phyloP scores from a whole-genome alignment of 768 basidiomycete genomes.

The Phlegmacium glaucopus region DNA sequence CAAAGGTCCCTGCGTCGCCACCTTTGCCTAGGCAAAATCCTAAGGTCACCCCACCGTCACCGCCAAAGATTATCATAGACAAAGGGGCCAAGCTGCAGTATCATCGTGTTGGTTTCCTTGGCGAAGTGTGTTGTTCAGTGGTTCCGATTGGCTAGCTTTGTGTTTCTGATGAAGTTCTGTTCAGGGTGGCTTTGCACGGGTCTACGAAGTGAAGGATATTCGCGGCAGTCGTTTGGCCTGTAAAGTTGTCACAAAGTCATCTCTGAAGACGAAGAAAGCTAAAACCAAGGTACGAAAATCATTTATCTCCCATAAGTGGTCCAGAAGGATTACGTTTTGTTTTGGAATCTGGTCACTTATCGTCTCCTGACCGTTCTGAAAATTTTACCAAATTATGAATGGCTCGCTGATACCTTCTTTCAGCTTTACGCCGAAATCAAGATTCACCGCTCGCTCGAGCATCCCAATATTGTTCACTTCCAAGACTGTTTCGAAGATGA shows the following conservation, averaged over 20 bases:
- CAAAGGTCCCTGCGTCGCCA: slow-evolving; percentile 49
- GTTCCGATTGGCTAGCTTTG: slow-evolving; percentile 21
- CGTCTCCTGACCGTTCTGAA: no score
- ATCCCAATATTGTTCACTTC: slow-evolving; percentile 92
- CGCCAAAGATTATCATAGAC: slow-evolving; percentile 73
- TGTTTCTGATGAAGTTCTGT: not conserved
- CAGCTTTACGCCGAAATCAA: slow-evolving; percentile 99
- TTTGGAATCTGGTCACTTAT: no score
- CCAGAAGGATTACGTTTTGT: not conserved
- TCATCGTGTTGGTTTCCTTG: slow-evolving; percentile 77
- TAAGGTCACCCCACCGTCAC: slow-evolving; percentile 78
- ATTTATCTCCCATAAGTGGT: not conserved
- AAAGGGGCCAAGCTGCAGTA: slow-evolving; percentile 54
- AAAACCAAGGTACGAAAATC: slow-evolving; percentile 78
- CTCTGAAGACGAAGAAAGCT: slow-evolving; percentile 92
- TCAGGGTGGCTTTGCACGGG: slow-evolving; percentile 90
- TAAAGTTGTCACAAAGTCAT: slow-evolving; percentile 92
- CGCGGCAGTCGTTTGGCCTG: slow-evolving; percentile 70
- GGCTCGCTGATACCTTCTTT: not conserved
- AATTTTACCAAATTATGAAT: not conserved
- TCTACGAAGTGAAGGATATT: slow-evolving; percentile 87
- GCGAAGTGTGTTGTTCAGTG: slow-evolving; percentile 61
- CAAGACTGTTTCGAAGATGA: slow-evolving; percentile 94
- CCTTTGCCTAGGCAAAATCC: slow-evolving; percentile 80
- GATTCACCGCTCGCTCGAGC: slow-evolving; percentile 86